Conservation (phyloP, 108 stramenopile species). For the Nitzschia putrida region DNA sequence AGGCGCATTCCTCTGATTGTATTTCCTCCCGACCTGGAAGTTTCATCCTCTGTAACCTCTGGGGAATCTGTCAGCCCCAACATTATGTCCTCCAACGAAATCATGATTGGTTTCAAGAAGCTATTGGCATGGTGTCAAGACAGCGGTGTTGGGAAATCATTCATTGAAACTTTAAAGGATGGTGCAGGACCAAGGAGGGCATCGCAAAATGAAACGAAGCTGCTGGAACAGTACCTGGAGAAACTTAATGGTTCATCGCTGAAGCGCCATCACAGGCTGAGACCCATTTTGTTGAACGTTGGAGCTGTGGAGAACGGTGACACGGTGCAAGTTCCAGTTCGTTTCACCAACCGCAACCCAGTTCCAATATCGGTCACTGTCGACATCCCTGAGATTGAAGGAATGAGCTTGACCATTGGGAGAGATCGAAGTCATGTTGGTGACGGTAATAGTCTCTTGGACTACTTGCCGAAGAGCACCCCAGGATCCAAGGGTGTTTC, state of each 20-base stretch:
- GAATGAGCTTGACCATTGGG: constrained; percentile 60
- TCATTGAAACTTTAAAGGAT: constrained; percentile 11
- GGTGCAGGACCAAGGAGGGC: background rate
- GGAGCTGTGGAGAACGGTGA: constrained; percentile 60
- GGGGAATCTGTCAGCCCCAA: background rate
- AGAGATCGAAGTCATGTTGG: constrained; percentile 30
- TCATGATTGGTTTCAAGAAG: constrained; percentile 20
- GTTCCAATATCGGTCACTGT: constrained; percentile 58
- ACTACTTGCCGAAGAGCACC: constrained; percentile 39
- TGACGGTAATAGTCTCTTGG: constrained; percentile 52
- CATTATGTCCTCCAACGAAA: background rate
- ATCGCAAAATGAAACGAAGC: constrained; percentile 12
- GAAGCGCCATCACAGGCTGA: constrained; percentile 5
- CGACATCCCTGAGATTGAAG: constrained; percentile 61
- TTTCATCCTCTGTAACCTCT: constrained; percentile 8
- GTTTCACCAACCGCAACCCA: constrained; percentile 74
- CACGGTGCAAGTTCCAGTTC: constrained; percentile 44
- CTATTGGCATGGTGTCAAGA: constrained; percentile 41
- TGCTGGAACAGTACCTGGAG: constrained; percentile 16
- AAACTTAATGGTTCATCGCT: background rate
- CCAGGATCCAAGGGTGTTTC: background rate
- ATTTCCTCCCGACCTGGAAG: constrained; percentile 42
- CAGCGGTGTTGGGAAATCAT: constrained; percentile 32
- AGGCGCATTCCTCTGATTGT: constrained; percentile 43
- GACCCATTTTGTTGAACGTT: constrained; percentile 57